Evolutionary conservation across 2,329 filamentous ascomycete genomes (phyloP).

Genomic region (Alternaria longipes): DNA sequence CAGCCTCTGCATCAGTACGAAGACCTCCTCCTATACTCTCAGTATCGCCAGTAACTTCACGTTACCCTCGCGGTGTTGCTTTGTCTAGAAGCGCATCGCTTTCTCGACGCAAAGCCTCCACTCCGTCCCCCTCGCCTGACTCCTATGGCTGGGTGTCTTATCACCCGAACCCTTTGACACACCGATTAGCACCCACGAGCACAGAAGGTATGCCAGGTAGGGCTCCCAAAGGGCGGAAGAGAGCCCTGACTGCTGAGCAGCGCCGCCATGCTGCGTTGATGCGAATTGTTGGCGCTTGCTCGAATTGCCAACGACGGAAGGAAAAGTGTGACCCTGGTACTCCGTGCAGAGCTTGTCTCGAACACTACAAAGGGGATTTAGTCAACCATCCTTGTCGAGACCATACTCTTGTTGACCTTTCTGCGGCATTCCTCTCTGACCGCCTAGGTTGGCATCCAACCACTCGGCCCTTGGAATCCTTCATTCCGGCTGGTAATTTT

Average conservation of each 20-base stretch:
- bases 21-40: slow-evolving; percentile 37
- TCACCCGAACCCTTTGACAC: slow-evolving; percentile 42
- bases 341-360: slow-evolving; percentile 51
- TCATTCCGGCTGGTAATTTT: slow-evolving; percentile 30
- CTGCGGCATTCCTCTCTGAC: slow-evolving; percentile 42
- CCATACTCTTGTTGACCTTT: slow-evolving; percentile 39
- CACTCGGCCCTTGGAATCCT: slow-evolving; percentile 37
- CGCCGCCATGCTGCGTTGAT: slow-evolving; percentile 49
- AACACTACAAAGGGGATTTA: slow-evolving; percentile 50
- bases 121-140: slow-evolving; percentile 42
- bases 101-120: slow-evolving; percentile 31
- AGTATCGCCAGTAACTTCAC: slow-evolving; percentile 35
- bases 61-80: slow-evolving; percentile 30
- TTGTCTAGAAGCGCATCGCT: slow-evolving; percentile 41
- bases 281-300: slow-evolving; percentile 47
- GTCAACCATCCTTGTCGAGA: slow-evolving; percentile 50
- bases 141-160: slow-evolving; percentile 49
- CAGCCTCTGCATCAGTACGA: slow-evolving; percentile 23
- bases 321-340: slow-evolving; percentile 52
- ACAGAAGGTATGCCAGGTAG: slow-evolving; percentile 38
- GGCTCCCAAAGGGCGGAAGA: slow-evolving; percentile 45
- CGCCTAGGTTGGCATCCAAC: slow-evolving; percentile 50
- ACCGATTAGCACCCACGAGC: slow-evolving; percentile 43
- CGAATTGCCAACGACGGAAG: slow-evolving; percentile 49
- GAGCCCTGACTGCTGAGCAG: slow-evolving; percentile 44